These are phyloP conservation scores for Suillus plorans DNA, from an alignment of 768 basidiomycete species.

Conservation along the genomic window DNA sequence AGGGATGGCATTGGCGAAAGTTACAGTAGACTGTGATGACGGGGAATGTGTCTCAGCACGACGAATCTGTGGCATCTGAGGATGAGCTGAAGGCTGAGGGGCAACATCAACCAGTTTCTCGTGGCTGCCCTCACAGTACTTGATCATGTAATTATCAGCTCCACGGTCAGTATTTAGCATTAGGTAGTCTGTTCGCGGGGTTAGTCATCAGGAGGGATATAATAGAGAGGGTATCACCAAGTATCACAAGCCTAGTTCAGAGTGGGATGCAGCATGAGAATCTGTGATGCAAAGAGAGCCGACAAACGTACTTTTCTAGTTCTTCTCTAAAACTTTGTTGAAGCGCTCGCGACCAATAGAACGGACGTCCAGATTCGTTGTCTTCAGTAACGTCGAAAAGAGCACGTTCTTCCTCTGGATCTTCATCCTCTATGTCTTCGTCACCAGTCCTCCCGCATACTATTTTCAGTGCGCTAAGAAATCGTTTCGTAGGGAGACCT, in stretches of 20 bases:
- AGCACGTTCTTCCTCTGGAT: slow-evolving; percentile 72
- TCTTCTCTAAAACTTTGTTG: slow-evolving; percentile 86
- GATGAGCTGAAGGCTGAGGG: slow-evolving; percentile 63
- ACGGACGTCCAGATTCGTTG: slow-evolving; percentile 54
- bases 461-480: slow-evolving; percentile 67
- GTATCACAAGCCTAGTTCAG: slow-evolving; percentile 66
- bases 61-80: slow-evolving; percentile 72
- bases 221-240: slow-evolving; percentile 46
- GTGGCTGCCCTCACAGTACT: slow-evolving; percentile 80
- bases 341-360: slow-evolving; percentile 79
- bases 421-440: slow-evolving; percentile 69
- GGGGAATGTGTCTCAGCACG: slow-evolving; percentile 40
- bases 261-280: slow-evolving; percentile 11
- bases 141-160: slow-evolving; percentile 92
- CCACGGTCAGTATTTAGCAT: slow-evolving; percentile 91
- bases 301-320: slow-evolving; percentile 70
- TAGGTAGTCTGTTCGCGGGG: slow-evolving; percentile 61
- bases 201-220: slow-evolving; percentile 6
- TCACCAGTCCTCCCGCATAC: slow-evolving; percentile 86
- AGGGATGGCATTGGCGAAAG: slow-evolving; percentile 39
- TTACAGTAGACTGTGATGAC: slow-evolving; percentile 39
- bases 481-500: slow-evolving; percentile 64
- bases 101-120: slow-evolving; percentile 82
- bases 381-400: slow-evolving; percentile 68
- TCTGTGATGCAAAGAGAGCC: slow-evolving; percentile 4